A percentile compares a stretch with the other conserved stretches of the same genome.
Evolutionary conservation across 257 asterid species (phyloP).

Genomic region (Solanum medicagineum): DNA sequence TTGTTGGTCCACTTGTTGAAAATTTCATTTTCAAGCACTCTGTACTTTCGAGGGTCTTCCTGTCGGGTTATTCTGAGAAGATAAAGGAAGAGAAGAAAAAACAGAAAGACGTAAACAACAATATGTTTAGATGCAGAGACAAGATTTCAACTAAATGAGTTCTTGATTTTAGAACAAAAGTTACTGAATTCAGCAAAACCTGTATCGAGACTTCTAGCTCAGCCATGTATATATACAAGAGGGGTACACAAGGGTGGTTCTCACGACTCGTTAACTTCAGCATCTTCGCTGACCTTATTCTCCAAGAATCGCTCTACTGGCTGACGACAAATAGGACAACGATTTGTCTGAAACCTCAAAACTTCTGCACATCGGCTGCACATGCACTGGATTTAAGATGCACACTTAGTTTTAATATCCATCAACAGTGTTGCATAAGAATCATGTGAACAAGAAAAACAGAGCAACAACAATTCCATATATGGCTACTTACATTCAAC

Average conservation of each 20-base stretch:
- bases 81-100: background rate
- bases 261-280: constrained; percentile 25
- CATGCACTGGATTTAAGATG: constrained; percentile 66
- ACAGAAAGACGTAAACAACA: background rate
- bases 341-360: constrained; percentile 80
- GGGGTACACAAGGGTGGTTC: background rate
- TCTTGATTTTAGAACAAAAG: background rate
- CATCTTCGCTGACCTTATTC: constrained; percentile 70
- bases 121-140: too few relatives aligned
- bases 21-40: background rate
- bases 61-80: background rate
- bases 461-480: background rate
- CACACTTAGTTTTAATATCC: background rate
- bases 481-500: background rate
- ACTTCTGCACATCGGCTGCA: constrained; percentile 97
- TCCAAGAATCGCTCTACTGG: constrained; percentile 94
- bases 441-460: background rate
- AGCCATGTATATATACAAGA: background rate
- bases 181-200: background rate
- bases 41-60: background rate
- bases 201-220: background rate
- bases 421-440: background rate
- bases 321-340: constrained; percentile 98
- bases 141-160: background rate
- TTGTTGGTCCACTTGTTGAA: background rate